A percentile compares a stretch with the other conserved stretches of the same genome.
These are phyloP conservation scores for Wickerhamomyces tratensis DNA, from an alignment of 805 yeast genomes.

Conservation along the genomic window DNA sequence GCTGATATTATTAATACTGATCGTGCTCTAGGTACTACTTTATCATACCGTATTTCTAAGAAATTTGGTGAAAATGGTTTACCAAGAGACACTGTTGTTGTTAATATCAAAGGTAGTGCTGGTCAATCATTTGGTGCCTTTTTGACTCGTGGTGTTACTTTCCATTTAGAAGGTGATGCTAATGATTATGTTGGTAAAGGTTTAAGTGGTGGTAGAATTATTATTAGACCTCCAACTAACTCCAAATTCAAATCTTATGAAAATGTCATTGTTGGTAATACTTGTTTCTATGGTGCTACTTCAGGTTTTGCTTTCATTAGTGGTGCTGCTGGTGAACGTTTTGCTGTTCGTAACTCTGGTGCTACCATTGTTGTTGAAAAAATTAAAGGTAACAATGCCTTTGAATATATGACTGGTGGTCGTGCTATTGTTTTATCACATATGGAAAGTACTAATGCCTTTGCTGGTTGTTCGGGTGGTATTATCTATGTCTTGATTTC, in stretches of 20 bases:
- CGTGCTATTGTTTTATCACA: conserved; percentile 87
- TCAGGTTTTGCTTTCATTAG: conserved; percentile 89
- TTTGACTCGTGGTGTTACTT: conserved; percentile 90
- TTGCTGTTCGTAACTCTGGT: conserved; percentile 97
- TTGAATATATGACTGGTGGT: conserved; percentile 99
- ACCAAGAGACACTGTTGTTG: conserved; percentile 95
- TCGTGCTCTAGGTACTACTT: conserved; percentile 91
- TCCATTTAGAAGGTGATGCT: conserved; percentile 94
- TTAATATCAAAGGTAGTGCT: conserved; percentile 84
- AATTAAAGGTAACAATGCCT: conserved; percentile 91
- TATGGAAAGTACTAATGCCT: conserved; percentile 79
- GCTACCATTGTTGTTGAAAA: conserved; percentile 96
- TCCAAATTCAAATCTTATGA: conserved; percentile 89
- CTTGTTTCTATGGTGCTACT: conserved; percentile 97
- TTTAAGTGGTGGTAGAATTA: conserved; percentile 86
- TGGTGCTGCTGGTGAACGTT: conserved; percentile 98
- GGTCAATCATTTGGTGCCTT: conserved; percentile 99
- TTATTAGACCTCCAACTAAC: conserved; percentile 84
- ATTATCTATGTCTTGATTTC: conserved; percentile 93
- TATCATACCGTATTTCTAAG: conserved; percentile 90
- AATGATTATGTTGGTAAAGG: conserved; percentile 98
- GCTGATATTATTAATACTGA: conserved; percentile 93
- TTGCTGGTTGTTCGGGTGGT: conserved; percentile 99
- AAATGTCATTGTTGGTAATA: conserved; percentile 93
- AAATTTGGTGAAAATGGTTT: conserved; percentile 86